Evolutionary conservation across 768 basidiomycete species (phyloP).

Genomic region (Grammothele lineata): DNA sequence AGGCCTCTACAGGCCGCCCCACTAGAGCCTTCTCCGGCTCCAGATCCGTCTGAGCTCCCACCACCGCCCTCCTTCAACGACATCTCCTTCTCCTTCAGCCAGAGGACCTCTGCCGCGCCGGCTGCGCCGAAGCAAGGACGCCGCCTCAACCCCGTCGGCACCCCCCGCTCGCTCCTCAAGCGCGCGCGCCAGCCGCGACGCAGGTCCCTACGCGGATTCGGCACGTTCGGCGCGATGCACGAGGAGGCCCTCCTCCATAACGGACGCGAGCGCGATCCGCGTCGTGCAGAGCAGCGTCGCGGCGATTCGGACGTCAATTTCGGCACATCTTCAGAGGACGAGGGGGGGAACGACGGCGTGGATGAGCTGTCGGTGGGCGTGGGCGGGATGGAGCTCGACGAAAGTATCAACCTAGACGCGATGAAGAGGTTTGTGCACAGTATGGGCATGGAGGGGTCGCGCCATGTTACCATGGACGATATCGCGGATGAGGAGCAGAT

Average conservation of each 20-base stretch:
- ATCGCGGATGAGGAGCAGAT: conserved; percentile 51
- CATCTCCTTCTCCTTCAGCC: background rate
- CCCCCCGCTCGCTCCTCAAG: conserved; percentile 26
- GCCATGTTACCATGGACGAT: conserved; percentile 62
- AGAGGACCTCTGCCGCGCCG: background rate
- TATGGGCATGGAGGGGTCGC: conserved; percentile 43
- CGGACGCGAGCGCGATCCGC: conserved; percentile 31
- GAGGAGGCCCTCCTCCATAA: conserved; percentile 49
- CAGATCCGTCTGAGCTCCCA: conserved; percentile 5
- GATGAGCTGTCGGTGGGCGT: conserved; percentile 32
- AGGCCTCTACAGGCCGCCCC: too few species aligned
- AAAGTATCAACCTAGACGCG: conserved; percentile 41
- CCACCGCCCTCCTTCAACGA: conserved; percentile 23
- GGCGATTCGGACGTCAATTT: conserved; percentile 70
- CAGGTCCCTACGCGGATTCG: conserved; percentile 31
- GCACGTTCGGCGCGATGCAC: conserved; percentile 49
- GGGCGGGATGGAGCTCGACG: conserved; percentile 63
- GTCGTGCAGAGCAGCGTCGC: conserved; percentile 47
- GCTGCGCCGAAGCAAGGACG: conserved; percentile 25
- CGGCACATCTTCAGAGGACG: conserved; percentile 36
- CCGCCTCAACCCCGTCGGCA: conserved; percentile 26
- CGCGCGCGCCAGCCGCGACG: conserved; percentile 19
- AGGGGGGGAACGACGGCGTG: conserved; percentile 4
- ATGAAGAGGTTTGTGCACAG: conserved; percentile 53
- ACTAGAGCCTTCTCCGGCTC: background rate